Base-by-base conservation (phyloP, 2,329 filamentous ascomycete genomes). In the Colletotrichum tanaceti region DNA sequence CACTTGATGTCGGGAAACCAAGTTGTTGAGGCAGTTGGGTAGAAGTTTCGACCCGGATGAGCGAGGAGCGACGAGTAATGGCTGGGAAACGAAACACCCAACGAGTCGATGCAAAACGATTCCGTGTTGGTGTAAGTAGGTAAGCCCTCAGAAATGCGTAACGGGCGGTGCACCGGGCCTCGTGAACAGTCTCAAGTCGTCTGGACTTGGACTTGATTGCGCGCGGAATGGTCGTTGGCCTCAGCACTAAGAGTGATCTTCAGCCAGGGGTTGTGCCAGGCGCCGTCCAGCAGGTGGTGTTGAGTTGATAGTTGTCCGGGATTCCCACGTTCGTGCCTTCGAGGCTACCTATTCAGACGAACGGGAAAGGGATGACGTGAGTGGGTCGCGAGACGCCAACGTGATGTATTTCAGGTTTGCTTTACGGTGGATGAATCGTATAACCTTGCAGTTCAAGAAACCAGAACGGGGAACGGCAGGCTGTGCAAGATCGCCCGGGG, bases 171-270 rank as follows among this genome's bases (percentile, higher is more conserved):
- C 57, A 62, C 63, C 63, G 63, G 62, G 66, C 61, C 44, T 53
- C 66, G 62, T 53, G 57, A 61, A 61, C 41, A 55, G 65, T 70
- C 68, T 68, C 68, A 69, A 69, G 64, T 64, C 68, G 65, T 70
- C 65, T 69, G 65, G 65, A 64, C 43, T 60, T 44, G 24, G 44
- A 9, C 5, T 50, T 28, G 11, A 32, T 60, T 44, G 65, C 24
- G 35, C 46, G 62, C 55, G 28, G 38, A 38, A 10, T 43, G 7
- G 24, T 20, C 22, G 64, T 58, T 58, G 58, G 44, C 54, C 32
- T 63, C 28, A 53, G 47, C 54, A 58, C 52, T 20, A 28, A 38
- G 32, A 54, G 54, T 58, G 69, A 72, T 71, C 63, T 70, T 43
- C 65, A 55, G 44, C 69, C 57, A 57, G 71, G 71, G 55, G 54